phyloP scores from a whole-genome alignment of 1,284 basidiomycete species.

The Wallemia mellicola region DNA sequence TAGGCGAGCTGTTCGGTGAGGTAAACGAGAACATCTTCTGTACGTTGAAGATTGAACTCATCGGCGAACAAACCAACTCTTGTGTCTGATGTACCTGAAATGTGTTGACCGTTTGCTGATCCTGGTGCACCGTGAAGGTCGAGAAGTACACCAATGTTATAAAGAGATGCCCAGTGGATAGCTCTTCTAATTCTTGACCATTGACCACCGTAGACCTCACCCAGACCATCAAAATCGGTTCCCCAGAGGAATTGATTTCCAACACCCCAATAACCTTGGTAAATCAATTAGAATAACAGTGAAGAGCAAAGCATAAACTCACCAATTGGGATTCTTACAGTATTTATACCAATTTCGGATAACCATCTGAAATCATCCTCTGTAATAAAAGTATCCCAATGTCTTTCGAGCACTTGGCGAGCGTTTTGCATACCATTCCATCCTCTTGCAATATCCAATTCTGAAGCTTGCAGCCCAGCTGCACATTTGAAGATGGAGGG shows the following conservation, averaged over 20 bases:
- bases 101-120: conserved; percentile 28
- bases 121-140: conserved; percentile 44
- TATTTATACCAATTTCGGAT: conserved; percentile 26
- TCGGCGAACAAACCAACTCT: conserved; percentile 26
- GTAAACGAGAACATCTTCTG: conserved; percentile 27
- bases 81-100: conserved; percentile 41
- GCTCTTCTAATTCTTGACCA: conserved; percentile 27
- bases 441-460: conserved; percentile 24
- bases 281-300: conserved; percentile 4
- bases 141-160: conserved; percentile 37
- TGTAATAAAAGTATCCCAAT: conserved; percentile 50
- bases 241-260: conserved; percentile 14
- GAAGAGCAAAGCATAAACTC: background rate
- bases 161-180: conserved; percentile 33
- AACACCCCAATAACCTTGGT: conserved; percentile 13
- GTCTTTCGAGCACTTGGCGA: conserved; percentile 29
- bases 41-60: conserved; percentile 25
- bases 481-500: conserved; percentile 36
- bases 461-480: conserved; percentile 22
- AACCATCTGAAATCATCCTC: conserved; percentile 25
- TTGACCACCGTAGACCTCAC: conserved; percentile 29
- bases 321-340: conserved; percentile 26
- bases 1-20: conserved; percentile 26
- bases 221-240: conserved; percentile 28
- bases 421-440: conserved; percentile 22